These are phyloP conservation scores for Melampsora allii-populina DNA, from an alignment of 1,284 basidiomycete genomes.

Conservation along the genomic window DNA sequence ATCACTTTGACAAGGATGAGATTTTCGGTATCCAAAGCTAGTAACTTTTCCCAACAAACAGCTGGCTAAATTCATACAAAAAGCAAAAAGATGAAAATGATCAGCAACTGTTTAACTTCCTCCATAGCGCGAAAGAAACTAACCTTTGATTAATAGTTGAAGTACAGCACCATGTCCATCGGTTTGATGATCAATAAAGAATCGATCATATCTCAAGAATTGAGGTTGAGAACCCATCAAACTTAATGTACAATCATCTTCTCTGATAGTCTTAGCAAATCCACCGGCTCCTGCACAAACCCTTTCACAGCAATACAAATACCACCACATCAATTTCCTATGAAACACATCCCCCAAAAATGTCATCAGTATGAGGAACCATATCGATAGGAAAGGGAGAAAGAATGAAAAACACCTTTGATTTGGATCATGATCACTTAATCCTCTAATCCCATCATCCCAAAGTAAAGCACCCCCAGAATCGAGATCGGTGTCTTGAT, in stretches of 20 bases:
- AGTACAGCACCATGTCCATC: constrained; percentile 8
- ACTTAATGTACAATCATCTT: constrained; percentile 14
- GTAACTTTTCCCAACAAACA: constrained; percentile 33
- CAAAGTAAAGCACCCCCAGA: constrained; percentile 21
- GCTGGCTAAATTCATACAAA: background rate
- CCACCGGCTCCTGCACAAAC: constrained; percentile 34
- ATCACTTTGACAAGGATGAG: constrained; percentile 18
- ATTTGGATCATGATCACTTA: background rate
- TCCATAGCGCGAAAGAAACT: background rate
- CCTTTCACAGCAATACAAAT: constrained; percentile 40
- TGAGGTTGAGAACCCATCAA: background rate
- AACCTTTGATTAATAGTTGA: constrained; percentile 36
- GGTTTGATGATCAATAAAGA: constrained; percentile 25
- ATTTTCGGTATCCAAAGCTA: constrained; percentile 20
- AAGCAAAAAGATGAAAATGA: no score
- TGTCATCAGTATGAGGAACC: background rate
- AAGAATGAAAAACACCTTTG: constrained; percentile 2
- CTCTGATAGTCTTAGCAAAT: constrained; percentile 24
- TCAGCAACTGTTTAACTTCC: no score
- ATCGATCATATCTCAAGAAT: background rate
- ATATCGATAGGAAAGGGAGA: background rate
- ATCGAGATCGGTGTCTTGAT: background rate
- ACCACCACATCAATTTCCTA: constrained; percentile 42
- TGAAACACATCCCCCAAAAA: background rate
- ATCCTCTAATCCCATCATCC: constrained; percentile 19